Conservation (phyloP, 305 asterid species). For the Fraxinus latifolia region DNA sequence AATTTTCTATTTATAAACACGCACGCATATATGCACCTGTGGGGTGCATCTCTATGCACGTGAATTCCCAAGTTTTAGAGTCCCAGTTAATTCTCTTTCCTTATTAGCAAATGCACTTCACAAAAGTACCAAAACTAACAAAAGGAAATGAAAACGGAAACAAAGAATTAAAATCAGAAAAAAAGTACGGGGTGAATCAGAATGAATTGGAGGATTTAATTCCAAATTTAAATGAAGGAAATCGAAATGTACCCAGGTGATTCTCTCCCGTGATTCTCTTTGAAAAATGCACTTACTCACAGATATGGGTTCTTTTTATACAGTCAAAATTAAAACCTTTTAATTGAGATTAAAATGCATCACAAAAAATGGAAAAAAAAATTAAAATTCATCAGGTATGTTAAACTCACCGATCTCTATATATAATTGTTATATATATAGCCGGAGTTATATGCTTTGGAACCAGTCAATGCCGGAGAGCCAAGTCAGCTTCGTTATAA, state of each 20-base stretch:
- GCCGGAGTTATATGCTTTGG: constrained; percentile 33
- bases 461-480: constrained; percentile 63
- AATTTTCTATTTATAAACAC: constrained; percentile 9
- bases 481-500: constrained; percentile 38
- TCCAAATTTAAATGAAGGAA: constrained; percentile 33
- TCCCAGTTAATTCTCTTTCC: constrained; percentile 25
- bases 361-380: constrained; percentile 14
- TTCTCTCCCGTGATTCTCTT: constrained; percentile 34
- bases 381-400: constrained; percentile 24
- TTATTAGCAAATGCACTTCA: constrained; percentile 29
- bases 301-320: constrained; percentile 29
- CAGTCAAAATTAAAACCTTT: constrained; percentile 28
- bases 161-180: constrained; percentile 13
- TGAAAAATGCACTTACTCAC: constrained; percentile 40
- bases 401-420: constrained; percentile 50
- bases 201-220: constrained; percentile 36
- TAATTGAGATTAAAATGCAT: constrained; percentile 23
- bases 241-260: constrained; percentile 31
- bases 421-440: constrained; percentile 11
- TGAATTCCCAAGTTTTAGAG: constrained; percentile 22
- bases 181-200: constrained; percentile 30
- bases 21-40: background rate
- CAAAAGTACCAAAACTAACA: constrained; percentile 16
- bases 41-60: constrained; percentile 9
- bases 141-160: constrained; percentile 28